Conservation (phyloP, 2,329 filamentous ascomycete genomes). For the Penicillium sp. region DNA sequence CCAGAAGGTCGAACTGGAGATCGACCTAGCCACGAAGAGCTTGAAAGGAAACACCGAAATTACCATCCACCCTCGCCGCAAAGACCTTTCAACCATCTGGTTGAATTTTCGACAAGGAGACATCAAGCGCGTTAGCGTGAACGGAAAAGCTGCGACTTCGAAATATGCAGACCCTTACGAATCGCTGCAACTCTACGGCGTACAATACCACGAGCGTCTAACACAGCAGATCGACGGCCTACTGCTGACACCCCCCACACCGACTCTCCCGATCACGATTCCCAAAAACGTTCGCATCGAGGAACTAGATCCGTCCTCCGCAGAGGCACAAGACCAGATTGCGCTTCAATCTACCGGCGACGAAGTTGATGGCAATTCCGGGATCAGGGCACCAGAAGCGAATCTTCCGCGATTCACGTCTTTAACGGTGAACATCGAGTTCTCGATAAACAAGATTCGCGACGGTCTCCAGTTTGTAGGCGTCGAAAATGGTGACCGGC, state of each 20-base stretch:
- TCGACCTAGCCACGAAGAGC: slow-evolving; percentile 76
- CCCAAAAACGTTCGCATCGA: slow-evolving; percentile 64
- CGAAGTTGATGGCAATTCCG: slow-evolving; percentile 38
- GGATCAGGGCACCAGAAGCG: slow-evolving; percentile 39
- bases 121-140: slow-evolving; percentile 54
- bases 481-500: slow-evolving; percentile 72
- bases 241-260: slow-evolving; percentile 53
- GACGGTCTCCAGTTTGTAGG: slow-evolving; percentile 94
- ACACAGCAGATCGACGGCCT: slow-evolving; percentile 66
- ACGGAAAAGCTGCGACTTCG: slow-evolving; percentile 41
- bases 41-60: slow-evolving; percentile 81
- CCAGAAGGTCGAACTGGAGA: slow-evolving; percentile 85
- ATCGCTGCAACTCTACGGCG: slow-evolving; percentile 56
- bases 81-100: slow-evolving; percentile 56
- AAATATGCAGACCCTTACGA: slow-evolving; percentile 47
- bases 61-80: slow-evolving; percentile 67
- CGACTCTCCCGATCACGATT: slow-evolving; percentile 60
- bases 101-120: slow-evolving; percentile 66
- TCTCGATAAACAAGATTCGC: slow-evolving; percentile 70
- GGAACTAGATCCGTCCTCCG: slow-evolving; percentile 57
- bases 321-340: slow-evolving; percentile 50
- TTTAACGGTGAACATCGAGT: slow-evolving; percentile 72
- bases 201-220: slow-evolving; percentile 75
- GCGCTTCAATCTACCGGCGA: slow-evolving; percentile 43
- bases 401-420: slow-evolving; percentile 56